These are phyloP conservation scores for Fusarium foetens DNA, from an alignment of 2,329 filamentous ascomycete genomes.

Conservation along the genomic window DNA sequence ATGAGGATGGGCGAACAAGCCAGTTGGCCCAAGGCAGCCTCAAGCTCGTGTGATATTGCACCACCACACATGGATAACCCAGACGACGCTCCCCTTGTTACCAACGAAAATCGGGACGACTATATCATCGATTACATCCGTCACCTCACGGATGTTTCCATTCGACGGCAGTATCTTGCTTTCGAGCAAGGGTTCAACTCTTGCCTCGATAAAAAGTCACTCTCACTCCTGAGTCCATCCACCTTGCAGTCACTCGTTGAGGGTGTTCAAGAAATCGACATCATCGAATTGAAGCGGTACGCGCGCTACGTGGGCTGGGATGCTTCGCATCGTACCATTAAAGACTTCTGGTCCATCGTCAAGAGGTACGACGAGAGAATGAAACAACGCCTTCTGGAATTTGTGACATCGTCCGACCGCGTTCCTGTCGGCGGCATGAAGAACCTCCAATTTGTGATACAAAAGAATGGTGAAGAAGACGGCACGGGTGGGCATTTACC, in stretches of 20 bases:
- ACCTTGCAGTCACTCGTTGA: constrained; percentile 83
- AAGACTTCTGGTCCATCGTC: constrained; percentile 87
- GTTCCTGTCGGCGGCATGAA: constrained; percentile 87
- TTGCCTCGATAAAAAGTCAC: constrained; percentile 75
- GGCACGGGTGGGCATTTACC: constrained; percentile 71
- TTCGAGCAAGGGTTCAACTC: constrained; percentile 84
- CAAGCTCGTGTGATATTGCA: constrained; percentile 32
- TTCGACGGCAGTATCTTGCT: constrained; percentile 80
- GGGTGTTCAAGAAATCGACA: constrained; percentile 83
- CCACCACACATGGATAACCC: constrained; percentile 47
- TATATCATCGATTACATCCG: constrained; percentile 88
- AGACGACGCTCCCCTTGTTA: constrained; percentile 77
- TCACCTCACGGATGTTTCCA: constrained; percentile 82
- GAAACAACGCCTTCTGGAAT: constrained; percentile 83
- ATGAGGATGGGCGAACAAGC: constrained; percentile 58
- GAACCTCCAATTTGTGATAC: constrained; percentile 84
- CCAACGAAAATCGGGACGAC: constrained; percentile 77
- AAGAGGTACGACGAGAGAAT: constrained; percentile 72
- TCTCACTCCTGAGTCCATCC: constrained; percentile 76
- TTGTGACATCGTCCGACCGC: constrained; percentile 92
- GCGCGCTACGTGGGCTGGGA: constrained; percentile 87
- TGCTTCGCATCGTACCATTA: constrained; percentile 73
- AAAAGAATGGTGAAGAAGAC: constrained; percentile 75
- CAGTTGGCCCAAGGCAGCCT: constrained; percentile 65
- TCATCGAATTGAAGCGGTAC: constrained; percentile 75